Evolutionary conservation across 129 eudicot species (phyloP).

Genomic region (Smallanthus sonchifolius): DNA sequence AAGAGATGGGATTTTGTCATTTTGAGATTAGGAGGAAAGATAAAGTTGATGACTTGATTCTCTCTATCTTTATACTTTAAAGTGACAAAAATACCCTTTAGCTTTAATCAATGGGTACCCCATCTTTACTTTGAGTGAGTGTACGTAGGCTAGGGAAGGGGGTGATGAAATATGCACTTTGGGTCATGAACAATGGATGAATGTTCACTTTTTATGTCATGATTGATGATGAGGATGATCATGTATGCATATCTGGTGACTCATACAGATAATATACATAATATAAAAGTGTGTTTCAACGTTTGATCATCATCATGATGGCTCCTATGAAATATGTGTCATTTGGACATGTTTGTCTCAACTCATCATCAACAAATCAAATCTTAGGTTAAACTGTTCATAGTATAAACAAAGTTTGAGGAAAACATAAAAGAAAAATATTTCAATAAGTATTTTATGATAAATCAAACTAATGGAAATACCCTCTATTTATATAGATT

Average conservation of each 20-base stretch:
- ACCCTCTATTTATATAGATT: no score
- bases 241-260: constrained; percentile 27
- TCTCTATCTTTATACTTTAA: constrained; percentile 38
- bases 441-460: no score
- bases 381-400: background rate
- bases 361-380: constrained; percentile 16
- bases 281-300: constrained; percentile 29
- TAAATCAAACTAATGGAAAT: no score
- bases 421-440: background rate
- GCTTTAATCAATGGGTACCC: constrained; percentile 60
- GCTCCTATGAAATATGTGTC: constrained; percentile 17
- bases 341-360: constrained; percentile 34
- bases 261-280: constrained; percentile 24
- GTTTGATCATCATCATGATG: constrained; percentile 26
- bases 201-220: constrained; percentile 34
- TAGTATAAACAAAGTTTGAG: background rate
- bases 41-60: constrained; percentile 39
- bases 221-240: constrained; percentile 34
- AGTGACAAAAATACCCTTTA: constrained; percentile 79
- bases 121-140: constrained; percentile 43
- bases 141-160: constrained; percentile 33
- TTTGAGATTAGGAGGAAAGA: constrained; percentile 40
- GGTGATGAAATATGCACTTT: constrained; percentile 76
- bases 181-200: constrained; percentile 46
- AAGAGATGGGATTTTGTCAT: constrained; percentile 25